Conservation (phyloP, 169 alveolate species). For the Hepatocystis sp. region DNA sequence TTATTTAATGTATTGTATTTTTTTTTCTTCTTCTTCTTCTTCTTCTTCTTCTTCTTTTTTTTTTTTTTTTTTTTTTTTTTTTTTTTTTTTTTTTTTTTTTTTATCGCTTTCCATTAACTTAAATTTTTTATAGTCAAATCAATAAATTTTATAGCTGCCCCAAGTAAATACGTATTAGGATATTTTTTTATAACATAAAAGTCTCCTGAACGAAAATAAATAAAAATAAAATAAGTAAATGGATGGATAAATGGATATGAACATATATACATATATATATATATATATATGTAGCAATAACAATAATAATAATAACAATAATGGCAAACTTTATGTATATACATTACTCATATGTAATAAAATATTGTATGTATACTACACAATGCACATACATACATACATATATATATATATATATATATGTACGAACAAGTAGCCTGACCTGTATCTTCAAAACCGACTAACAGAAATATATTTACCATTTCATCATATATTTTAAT, state of each 20-base stretch:
- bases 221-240: no score
- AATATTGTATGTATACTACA: no score
- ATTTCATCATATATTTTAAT: constrained; percentile 55
- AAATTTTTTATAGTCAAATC: constrained; percentile 45
- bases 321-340: no score
- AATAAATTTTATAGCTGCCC: constrained; percentile 62
- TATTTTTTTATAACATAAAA: constrained; percentile 57
- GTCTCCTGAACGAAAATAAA: constrained; percentile 38
- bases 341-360: no score
- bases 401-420: neutral
- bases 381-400: neutral
- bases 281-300: no score
- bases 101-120: constrained; percentile 2
- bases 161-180: constrained; percentile 59
- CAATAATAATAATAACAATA: no score
- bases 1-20: no score
- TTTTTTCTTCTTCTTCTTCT: no score
- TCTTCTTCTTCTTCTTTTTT: no score
- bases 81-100: neutral
- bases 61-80: constrained; percentile 7
- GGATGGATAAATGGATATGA: no score
- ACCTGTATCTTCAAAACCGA: constrained; percentile 75
- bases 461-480: constrained; percentile 50
- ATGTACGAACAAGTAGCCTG: neutral
- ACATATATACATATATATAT: no score